phyloP scores from a whole-genome alignment of 2,329 filamentous ascomycete genomes.

The Cordyceps fumosorosea region DNA sequence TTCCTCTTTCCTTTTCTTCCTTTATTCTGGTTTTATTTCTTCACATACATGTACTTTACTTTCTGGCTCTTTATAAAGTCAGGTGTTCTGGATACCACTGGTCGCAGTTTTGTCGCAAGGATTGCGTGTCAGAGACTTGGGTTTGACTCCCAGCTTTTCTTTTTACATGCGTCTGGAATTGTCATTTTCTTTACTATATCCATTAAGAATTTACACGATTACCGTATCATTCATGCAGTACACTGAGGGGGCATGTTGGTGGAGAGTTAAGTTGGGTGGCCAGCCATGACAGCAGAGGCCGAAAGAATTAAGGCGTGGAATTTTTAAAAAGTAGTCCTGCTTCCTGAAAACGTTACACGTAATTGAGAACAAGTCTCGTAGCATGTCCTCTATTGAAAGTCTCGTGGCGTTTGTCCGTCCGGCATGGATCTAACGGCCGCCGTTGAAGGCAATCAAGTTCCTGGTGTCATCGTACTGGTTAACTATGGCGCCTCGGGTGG shows the following conservation, averaged over 20 bases:
- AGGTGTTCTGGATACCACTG: slow-evolving; percentile 31
- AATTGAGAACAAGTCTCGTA: not conserved
- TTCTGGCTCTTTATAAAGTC: slow-evolving; percentile 20
- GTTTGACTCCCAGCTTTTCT: not conserved
- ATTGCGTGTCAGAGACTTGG: not conserved
- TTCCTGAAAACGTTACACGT: not conserved
- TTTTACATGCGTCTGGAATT: not conserved
- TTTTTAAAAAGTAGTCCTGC: not conserved
- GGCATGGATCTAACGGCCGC: not conserved
- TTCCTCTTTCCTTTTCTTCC: not conserved
- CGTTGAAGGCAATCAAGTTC: slow-evolving; percentile 9
- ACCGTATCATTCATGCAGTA: not conserved
- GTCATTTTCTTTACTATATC: not conserved
- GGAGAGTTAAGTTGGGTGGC: too few species aligned
- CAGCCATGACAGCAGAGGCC: not conserved
- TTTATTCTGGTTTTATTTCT: slow-evolving; percentile 12
- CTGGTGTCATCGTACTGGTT: not conserved
- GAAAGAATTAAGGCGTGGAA: too few species aligned
- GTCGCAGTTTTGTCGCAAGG: slow-evolving; percentile 3
- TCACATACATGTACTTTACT: slow-evolving; percentile 6
- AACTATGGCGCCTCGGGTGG: not conserved
- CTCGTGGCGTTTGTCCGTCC: too few species aligned
- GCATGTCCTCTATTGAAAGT: too few species aligned
- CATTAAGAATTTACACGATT: not conserved
- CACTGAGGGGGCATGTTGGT: too few species aligned